Evolutionary conservation across 345 rosid species (phyloP).

Genomic region (Citrus australasica): DNA sequence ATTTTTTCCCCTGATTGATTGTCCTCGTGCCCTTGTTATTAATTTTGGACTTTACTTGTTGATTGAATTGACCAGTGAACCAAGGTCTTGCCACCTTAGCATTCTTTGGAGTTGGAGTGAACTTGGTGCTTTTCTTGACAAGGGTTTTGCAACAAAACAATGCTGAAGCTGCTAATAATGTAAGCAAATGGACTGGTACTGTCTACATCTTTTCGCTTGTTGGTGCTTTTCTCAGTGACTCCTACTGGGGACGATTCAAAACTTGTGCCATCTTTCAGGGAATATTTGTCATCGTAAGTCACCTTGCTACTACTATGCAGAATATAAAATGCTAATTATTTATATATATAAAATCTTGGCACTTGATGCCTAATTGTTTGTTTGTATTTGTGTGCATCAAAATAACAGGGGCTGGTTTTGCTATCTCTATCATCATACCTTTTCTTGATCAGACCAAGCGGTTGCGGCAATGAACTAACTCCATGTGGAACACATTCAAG

Average conservation of each 20-base stretch:
- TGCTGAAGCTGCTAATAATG: constrained; percentile 96
- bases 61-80: constrained; percentile 53
- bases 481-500: constrained; percentile 75
- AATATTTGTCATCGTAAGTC: constrained; percentile 86
- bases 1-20: neutral
- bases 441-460: constrained; percentile 76
- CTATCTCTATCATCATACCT: constrained; percentile 72
- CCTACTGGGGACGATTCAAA: constrained; percentile 99
- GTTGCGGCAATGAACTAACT: constrained; percentile 67
- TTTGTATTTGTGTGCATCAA: neutral
- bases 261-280: constrained; percentile 95
- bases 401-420: constrained; percentile 66
- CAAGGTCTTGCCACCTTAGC: constrained; percentile 97
- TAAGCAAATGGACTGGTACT: constrained; percentile 99
- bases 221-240: constrained; percentile 95
- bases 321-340: neutral
- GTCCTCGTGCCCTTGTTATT: neutral
- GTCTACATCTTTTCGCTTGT: constrained; percentile 97
- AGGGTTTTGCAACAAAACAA: constrained; percentile 88
- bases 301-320: neutral
- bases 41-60: neutral
- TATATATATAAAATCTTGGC: neutral
- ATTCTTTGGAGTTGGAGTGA: constrained; percentile 98
- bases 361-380: constrained; percentile 2
- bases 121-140: constrained; percentile 89